Percentiles rank a stretch among this genome's conserved stretches.
These are phyloP conservation scores for Magnusiomyces magnusii DNA, from an alignment of 1,139 yeast genomes.

Conservation along the genomic window DNA sequence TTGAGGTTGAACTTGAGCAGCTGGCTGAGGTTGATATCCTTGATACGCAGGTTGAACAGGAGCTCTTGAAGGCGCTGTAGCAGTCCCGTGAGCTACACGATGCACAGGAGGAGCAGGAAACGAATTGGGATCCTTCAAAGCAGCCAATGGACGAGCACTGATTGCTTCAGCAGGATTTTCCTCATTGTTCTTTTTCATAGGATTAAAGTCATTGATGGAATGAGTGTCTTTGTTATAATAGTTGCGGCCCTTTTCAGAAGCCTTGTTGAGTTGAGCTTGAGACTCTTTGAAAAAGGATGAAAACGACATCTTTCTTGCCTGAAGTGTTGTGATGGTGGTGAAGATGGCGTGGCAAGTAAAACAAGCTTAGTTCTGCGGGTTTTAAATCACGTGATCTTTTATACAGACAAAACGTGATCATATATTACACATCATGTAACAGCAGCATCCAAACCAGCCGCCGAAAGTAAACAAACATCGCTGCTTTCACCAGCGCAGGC, in stretches of 20 bases:
- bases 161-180: slow-evolving; percentile 2
- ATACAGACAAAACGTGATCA: background rate
- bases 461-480: background rate
- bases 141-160: slow-evolving; percentile 31
- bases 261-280: background rate
- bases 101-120: slow-evolving; percentile 52
- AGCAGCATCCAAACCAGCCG: background rate
- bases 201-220: background rate
- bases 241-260: slow-evolving; percentile 5
- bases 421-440: background rate
- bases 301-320: background rate
- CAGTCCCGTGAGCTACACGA: slow-evolving; percentile 33
- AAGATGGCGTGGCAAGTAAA: background rate
- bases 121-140: slow-evolving; percentile 36
- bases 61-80: slow-evolving; percentile 24
- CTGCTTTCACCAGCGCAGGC: background rate
- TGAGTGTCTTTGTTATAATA: background rate
- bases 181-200: background rate
- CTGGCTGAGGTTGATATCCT: background rate
- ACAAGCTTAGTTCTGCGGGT: background rate
- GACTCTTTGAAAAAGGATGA: slow-evolving; percentile 2
- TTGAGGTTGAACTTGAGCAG: slow-evolving; percentile 1
- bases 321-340: background rate
- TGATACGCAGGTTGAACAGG: background rate
- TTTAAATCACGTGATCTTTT: background rate